Percentiles rank a stretch among this genome's conserved stretches.
Evolutionary conservation across 768 basidiomycete genomes (phyloP).

Genomic region (Lepiota venenata): DNA sequence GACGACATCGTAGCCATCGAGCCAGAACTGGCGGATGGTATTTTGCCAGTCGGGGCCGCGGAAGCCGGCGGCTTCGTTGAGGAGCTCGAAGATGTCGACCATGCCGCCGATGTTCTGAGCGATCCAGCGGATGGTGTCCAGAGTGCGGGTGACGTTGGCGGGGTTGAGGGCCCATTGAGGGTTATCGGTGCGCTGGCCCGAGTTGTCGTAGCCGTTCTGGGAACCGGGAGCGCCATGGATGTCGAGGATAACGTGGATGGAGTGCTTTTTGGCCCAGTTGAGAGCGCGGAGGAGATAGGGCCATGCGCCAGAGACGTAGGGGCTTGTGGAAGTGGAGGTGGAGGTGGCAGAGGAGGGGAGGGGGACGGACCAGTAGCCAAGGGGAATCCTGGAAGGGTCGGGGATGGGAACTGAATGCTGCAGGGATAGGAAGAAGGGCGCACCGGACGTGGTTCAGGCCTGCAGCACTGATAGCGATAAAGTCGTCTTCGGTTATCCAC

Average conservation of each 20-base stretch:
- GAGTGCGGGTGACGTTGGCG: constrained; percentile 47
- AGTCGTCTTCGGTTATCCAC: constrained; percentile 72
- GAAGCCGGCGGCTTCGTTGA: constrained; percentile 71
- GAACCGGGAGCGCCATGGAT: constrained; percentile 71
- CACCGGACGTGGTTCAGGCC: constrained; percentile 74
- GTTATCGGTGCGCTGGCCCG: constrained; percentile 54
- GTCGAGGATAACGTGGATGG: constrained; percentile 70
- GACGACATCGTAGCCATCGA: constrained; percentile 57
- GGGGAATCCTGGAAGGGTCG: constrained; percentile 47
- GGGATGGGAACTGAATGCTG: neutral
- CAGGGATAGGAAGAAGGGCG: constrained; percentile 10
- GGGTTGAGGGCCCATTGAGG: constrained; percentile 56
- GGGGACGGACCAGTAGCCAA: constrained; percentile 82
- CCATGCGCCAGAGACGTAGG: constrained; percentile 66
- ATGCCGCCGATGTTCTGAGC: constrained; percentile 49
- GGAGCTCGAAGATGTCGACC: constrained; percentile 61
- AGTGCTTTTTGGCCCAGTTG: constrained; percentile 58
- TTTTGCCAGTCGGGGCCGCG: constrained; percentile 35
- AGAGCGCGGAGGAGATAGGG: constrained; percentile 63
- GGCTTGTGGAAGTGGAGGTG: constrained; percentile 40
- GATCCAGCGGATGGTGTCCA: constrained; percentile 56
- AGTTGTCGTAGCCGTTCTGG: constrained; percentile 74
- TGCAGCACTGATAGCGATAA: constrained; percentile 58
- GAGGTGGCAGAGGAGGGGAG: constrained; percentile 52
- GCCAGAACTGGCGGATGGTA: constrained; percentile 51